phyloP scores from a whole-genome alignment of 352 stramenopile genomes.

The Elongisporangium prolatum region DNA sequence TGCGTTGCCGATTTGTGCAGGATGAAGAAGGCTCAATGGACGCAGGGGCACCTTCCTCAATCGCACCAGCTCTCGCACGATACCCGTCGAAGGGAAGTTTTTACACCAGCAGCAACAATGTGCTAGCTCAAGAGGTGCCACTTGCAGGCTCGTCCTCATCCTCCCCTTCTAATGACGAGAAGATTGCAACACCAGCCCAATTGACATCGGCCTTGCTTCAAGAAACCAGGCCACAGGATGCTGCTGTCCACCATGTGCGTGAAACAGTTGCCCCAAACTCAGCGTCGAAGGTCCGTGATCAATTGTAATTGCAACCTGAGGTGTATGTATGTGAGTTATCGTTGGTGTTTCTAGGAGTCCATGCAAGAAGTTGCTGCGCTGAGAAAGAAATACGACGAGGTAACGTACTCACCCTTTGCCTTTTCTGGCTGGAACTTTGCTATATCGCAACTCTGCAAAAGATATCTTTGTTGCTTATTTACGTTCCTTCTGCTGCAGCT shows the following conservation, averaged over 20 bases:
- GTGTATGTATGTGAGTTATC: neutral
- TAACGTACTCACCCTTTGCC: slow-evolving; percentile 8
- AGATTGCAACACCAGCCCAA: slow-evolving; percentile 42
- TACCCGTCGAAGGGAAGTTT: neutral
- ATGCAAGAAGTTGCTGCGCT: slow-evolving; percentile 58
- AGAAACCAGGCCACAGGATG: slow-evolving; percentile 9
- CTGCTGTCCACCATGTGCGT: neutral
- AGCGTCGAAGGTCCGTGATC: slow-evolving; percentile 9
- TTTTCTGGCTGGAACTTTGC: slow-evolving; percentile 1
- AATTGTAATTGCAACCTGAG: slow-evolving; percentile 2
- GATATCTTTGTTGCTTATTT: no score
- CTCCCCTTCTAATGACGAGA: slow-evolving; percentile 3
- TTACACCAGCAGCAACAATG: slow-evolving; percentile 18
- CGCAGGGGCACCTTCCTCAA: neutral
- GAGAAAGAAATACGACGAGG: slow-evolving; percentile 89
- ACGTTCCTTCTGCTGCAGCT: slow-evolving; percentile 32
- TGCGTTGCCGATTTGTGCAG: slow-evolving; percentile 82
- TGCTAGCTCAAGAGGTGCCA: slow-evolving; percentile 1
- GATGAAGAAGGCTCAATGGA: slow-evolving; percentile 19
- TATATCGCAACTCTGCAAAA: no score
- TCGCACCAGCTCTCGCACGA: slow-evolving; percentile 1
- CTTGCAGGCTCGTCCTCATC: neutral
- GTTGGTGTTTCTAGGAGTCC: slow-evolving; percentile 26
- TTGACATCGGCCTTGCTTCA: slow-evolving; percentile 61
- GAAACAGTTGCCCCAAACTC: neutral